Evolutionary conservation across 2,329 filamentous ascomycete species (phyloP).

Genomic region (Bimuria novae-zelandiae): DNA sequence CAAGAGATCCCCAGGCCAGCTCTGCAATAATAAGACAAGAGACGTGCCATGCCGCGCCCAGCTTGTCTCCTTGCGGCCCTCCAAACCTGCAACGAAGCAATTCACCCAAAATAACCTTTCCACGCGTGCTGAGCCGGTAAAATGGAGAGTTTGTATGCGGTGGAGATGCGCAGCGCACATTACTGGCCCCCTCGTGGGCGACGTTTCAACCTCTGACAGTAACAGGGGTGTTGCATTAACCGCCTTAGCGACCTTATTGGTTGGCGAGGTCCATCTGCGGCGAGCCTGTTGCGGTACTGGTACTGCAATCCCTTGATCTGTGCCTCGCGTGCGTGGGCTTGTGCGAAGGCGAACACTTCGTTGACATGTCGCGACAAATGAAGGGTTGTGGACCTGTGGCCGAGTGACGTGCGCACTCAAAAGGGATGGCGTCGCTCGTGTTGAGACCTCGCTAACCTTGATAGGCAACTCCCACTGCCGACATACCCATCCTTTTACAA

Average conservation of each 20-base stretch:
- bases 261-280: conserved; percentile 7
- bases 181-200: neutral
- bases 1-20: too few species aligned
- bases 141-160: conserved; percentile 1
- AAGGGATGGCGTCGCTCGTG: too few species aligned
- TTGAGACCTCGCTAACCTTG: too few species aligned
- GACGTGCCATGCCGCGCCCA: neutral
- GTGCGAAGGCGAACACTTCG: neutral
- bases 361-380: too few species aligned
- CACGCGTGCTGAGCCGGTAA: too few species aligned
- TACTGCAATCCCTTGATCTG: conserved; percentile 20
- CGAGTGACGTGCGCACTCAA: too few species aligned
- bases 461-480: too few species aligned
- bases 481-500: too few species aligned
- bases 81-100: neutral
- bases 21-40: neutral
- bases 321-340: neutral
- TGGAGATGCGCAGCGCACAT: neutral
- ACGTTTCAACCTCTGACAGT: conserved; percentile 18
- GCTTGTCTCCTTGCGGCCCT: neutral
- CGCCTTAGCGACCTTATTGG: conserved; percentile 16
- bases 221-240: conserved; percentile 4
- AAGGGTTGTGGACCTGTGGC: too few species aligned
- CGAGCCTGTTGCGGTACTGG: conserved; percentile 18
- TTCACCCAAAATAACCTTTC: conserved; percentile 7